Evolutionary conservation across 1,284 basidiomycete genomes (phyloP), one percentile per base, ranked within the genome.

Genomic region (Waitea zeae): DNA sequence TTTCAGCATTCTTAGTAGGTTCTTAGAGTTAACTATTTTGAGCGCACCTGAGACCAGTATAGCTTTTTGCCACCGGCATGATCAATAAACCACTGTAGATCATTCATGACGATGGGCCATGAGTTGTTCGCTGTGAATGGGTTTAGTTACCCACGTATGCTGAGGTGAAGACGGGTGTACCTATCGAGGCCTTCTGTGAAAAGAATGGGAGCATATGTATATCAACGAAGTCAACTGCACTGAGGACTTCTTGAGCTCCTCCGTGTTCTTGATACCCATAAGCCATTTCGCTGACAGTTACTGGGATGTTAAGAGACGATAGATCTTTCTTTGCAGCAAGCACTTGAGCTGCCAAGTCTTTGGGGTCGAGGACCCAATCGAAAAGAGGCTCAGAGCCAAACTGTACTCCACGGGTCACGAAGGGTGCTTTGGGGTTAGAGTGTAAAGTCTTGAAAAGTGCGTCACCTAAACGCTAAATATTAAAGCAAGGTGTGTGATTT

Each of bases 171-270:
- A 26, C 24, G 7, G 24, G 9, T 7, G 39, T 40, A 68, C 74
- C 71, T n/a, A 58, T 71, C 1, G 69, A 70, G 19, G 74, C 75
- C 24, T 59, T 35, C 35, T 58, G 48, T 11, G 64, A 61, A 48
- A 84, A 84, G 57, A 80, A 84, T 3, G 80, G 79, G 27, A 83
- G 53, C 58, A 78, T 75, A 47, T 84, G 77, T 1, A 66, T 67
- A 41, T 79, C 70, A 39, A 84, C 67, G 26, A 64, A 59, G 46
- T 83, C 75, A 18, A 79, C 56, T 0, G 73, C 68, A 39, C 68
- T 52, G 34, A 84, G 56, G 12, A 83, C 69, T 29, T 62, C 54
- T 35, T 64, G 59, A 11, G 69, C 66, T 12, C 68, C 70, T 31
- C 59, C 63, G 17, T 58, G 49, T 40, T 59, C 56, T 44, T 68